These are phyloP conservation scores for Dillenia turbinata DNA, from an alignment of 164 flowering plant species.

Conservation along the genomic window DNA sequence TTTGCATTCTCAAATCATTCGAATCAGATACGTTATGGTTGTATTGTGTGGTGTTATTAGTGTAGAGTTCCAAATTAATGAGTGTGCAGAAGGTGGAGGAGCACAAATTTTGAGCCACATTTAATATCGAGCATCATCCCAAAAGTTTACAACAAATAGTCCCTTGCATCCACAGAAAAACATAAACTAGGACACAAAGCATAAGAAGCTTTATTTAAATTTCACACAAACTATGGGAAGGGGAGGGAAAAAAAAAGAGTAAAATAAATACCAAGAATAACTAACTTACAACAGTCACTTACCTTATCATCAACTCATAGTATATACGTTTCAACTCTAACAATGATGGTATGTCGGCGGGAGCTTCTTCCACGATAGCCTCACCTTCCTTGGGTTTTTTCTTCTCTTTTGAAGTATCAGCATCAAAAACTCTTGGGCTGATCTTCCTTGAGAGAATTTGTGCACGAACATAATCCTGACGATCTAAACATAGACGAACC, in stretches of 20 bases:
- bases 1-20: too few relatives aligned
- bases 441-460: conserved; percentile 95
- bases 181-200: too few relatives aligned
- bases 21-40: too few relatives aligned
- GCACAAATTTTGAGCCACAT: too few relatives aligned
- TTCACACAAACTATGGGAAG: background rate
- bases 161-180: too few relatives aligned
- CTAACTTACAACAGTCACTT: background rate
- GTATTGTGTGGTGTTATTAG: too few relatives aligned
- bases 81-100: too few relatives aligned
- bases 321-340: conserved; percentile 84
- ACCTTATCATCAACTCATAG: conserved; percentile 89
- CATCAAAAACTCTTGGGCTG: conserved; percentile 85
- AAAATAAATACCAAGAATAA: too few relatives aligned
- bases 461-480: conserved; percentile 92
- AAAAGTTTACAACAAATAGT: too few relatives aligned
- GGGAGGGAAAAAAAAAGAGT: background rate
- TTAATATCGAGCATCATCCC: too few relatives aligned
- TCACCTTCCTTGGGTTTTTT: conserved; percentile 96
- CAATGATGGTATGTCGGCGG: conserved; percentile 80
- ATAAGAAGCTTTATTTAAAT: background rate
- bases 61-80: too few relatives aligned
- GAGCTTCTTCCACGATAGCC: conserved; percentile 80
- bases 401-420: conserved; percentile 82
- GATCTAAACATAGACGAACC: conserved; percentile 94